phyloP scores from a whole-genome alignment of 2,329 filamentous ascomycete genomes.

The Botrytis porri region DNA sequence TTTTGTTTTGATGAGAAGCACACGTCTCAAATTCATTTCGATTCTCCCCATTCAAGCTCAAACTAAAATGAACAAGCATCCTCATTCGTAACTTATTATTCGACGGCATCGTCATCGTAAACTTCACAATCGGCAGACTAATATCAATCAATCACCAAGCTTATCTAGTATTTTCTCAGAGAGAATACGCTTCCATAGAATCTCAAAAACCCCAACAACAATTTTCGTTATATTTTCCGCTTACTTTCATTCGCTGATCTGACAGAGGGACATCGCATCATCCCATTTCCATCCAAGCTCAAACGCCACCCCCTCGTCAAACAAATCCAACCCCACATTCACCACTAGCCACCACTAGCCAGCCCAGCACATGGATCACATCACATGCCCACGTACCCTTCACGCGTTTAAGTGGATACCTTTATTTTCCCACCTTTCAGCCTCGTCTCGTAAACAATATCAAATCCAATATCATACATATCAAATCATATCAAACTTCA shows the following conservation, averaged over 20 bases:
- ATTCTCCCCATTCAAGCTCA: background rate
- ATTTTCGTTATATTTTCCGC: background rate
- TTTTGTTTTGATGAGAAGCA: background rate
- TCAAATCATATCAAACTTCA: background rate
- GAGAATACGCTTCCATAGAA: no score
- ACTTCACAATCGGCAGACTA: background rate
- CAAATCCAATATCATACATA: background rate
- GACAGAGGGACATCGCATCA: background rate
- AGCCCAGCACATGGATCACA: no score
- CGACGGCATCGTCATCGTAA: background rate
- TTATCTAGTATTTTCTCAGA: no score
- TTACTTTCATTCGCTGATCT: no score
- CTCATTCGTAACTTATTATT: background rate
- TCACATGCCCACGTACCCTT: background rate
- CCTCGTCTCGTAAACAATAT: background rate
- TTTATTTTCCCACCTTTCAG: background rate
- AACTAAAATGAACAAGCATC: background rate
- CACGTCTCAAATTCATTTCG: background rate
- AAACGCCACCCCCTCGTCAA: background rate
- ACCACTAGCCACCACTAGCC: background rate
- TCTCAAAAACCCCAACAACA: background rate
- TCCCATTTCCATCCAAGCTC: background rate
- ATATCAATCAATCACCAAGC: background rate
- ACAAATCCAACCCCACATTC: background rate
- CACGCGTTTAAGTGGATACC: background rate